Evolutionary conservation across 2,329 filamentous ascomycete genomes (phyloP), one percentile per base, ranked within the genome.

Genomic region (Paecilomyces sp.): DNA sequence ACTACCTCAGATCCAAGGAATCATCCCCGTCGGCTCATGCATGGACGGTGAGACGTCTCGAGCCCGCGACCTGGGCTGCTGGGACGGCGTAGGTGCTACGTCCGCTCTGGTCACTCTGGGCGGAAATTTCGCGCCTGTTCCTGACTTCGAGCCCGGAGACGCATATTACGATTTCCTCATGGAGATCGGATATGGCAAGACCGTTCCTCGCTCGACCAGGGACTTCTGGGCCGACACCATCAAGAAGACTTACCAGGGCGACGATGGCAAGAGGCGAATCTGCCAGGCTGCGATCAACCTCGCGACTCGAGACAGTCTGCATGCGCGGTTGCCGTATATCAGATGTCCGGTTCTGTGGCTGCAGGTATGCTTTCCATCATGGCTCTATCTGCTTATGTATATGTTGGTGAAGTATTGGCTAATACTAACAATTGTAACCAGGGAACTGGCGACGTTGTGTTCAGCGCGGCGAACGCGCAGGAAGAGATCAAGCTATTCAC

Each of bases 311-410:
- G 80, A 82, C 68, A 76, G 78, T 3, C 63, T 82, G 61, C 73
- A 77, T 61, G 64, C 65, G 1, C 61, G 79, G 12, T 59, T 80
- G 31, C 73, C 67, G 8, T 78, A 81, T 68, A 70, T 82, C 1
- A 68, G 64, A 57, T 80, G 79, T 67, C 80, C 79, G 1, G 78
- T 82, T 2, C 63, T 79, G 55, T 80, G 79, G 79, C 60, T 81
- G 60, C 58, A 76, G 66, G 74, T 78, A 28, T 33, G 76, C 1
- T 63, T 67, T 12, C 77, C 80, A 63, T 69, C 63, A 12, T 77
- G 25, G 6, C 25, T 6, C 25, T 28, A 6, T 28, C 25, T 28
- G 25, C 25, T 28, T 6, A 28, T 1, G 25, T 28, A 3, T 6
- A 28, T 28, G 25, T 28, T 28, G 22, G 22, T 22, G 30, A 66